Evolutionary conservation across 768 basidiomycete genomes (phyloP).

Genomic region (Calocybe cyanea): DNA sequence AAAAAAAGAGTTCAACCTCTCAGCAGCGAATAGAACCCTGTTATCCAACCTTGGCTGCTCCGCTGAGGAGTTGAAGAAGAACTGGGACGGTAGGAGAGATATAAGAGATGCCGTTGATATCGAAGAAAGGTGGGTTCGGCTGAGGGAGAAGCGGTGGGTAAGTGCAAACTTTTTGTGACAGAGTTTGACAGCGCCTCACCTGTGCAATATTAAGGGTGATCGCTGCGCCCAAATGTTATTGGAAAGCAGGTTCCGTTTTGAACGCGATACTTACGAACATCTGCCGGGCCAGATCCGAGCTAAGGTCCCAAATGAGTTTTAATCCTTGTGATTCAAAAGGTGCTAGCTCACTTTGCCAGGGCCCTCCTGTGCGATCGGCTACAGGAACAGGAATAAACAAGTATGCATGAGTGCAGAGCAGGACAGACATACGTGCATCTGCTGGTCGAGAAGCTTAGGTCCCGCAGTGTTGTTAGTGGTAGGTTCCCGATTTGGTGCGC

Average conservation of each 20-base stretch:
- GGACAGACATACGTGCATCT: conserved; percentile 20
- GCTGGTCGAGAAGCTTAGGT: conserved; percentile 16
- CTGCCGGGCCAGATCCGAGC: conserved; percentile 17
- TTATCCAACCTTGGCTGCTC: conserved; percentile 24
- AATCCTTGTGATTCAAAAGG: too few species aligned
- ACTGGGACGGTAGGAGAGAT: conserved; percentile 40
- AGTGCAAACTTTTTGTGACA: background rate
- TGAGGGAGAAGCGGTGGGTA: background rate
- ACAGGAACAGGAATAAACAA: background rate
- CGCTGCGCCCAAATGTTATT: conserved; percentile 3
- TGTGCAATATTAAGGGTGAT: conserved; percentile 19
- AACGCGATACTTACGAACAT: conserved; percentile 13
- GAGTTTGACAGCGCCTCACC: conserved; percentile 4
- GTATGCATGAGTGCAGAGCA: background rate
- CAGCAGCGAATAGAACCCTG: too few species aligned
- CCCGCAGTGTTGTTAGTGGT: conserved; percentile 15
- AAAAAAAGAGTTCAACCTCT: background rate
- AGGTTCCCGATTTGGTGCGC: conserved; percentile 25
- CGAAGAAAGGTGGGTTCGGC: conserved; percentile 29
- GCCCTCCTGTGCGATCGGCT: conserved; percentile 16
- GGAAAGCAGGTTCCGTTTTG: background rate
- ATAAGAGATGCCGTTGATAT: conserved; percentile 31
- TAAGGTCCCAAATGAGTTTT: background rate
- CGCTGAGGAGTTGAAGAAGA: conserved; percentile 51
- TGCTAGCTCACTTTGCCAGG: conserved; percentile 12